Percentiles rank a stretch among this genome's conserved stretches.
These are phyloP conservation scores for Microcyclospora tardicrescens DNA, from an alignment of 2,329 filamentous ascomycete species.

Conservation along the genomic window DNA sequence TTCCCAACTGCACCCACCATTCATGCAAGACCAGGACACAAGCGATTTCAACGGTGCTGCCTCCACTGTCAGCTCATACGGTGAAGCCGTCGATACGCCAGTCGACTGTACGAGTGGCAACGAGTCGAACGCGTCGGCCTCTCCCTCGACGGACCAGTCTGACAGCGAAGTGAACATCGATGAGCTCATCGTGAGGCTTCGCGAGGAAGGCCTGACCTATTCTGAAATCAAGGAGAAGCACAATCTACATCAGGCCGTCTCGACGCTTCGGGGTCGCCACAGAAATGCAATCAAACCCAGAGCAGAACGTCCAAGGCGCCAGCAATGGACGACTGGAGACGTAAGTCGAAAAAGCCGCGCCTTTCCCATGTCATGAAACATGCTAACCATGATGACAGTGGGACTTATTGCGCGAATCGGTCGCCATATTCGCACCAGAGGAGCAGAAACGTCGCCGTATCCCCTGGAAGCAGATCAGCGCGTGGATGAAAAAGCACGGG, in stretches of 20 bases:
- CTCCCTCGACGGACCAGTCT: too few relatives aligned
- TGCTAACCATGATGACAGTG: constrained; percentile 15
- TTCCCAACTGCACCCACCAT: too few relatives aligned
- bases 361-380: not conserved
- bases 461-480: constrained; percentile 46
- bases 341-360: constrained; percentile 36
- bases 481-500: constrained; percentile 39
- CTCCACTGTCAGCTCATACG: too few relatives aligned
- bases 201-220: constrained; percentile 48
- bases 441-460: constrained; percentile 17
- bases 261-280: constrained; percentile 57
- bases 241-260: constrained; percentile 51
- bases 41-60: too few relatives aligned
- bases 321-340: constrained; percentile 50
- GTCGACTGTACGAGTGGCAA: too few relatives aligned
- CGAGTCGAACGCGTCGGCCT: too few relatives aligned
- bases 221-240: constrained; percentile 46
- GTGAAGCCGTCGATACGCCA: too few relatives aligned
- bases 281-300: constrained; percentile 53
- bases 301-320: constrained; percentile 50
- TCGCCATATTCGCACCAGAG: constrained; percentile 7
- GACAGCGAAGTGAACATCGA: constrained; percentile 4
- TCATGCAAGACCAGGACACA: too few relatives aligned
- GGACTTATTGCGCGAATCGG: constrained; percentile 14
- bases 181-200: constrained; percentile 38